A percentile compares a stretch with the other conserved stretches of the same genome.
phyloP scores from a whole-genome alignment of 306 rosid species.

The Acacia melanoxylon region DNA sequence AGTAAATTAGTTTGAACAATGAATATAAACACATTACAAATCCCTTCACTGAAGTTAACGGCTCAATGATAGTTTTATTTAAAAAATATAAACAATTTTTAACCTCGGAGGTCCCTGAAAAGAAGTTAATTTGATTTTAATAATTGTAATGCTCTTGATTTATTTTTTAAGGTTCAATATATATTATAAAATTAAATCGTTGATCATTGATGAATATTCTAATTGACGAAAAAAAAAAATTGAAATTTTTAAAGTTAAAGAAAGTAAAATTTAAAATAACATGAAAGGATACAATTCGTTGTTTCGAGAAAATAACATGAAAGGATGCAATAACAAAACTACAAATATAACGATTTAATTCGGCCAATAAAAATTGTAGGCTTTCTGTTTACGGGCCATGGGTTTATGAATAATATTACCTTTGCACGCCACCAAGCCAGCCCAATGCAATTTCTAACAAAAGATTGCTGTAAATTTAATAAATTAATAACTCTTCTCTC shows the following conservation, averaged over 20 bases:
- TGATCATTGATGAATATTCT: no score
- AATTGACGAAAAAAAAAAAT: no score
- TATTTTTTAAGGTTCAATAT: no score
- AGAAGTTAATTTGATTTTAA: no score
- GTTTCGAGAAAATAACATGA: background rate
- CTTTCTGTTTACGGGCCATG: background rate
- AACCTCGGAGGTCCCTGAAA: background rate
- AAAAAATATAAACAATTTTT: background rate
- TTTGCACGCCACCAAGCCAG: background rate
- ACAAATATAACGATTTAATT: background rate
- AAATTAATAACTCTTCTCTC: background rate
- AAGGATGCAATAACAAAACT: background rate
- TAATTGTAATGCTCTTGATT: background rate
- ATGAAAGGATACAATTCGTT: background rate
- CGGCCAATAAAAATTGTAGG: background rate
- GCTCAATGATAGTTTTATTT: no score
- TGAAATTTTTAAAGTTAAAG: background rate
- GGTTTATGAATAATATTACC: background rate
- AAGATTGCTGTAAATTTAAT: slow-evolving; percentile 10
- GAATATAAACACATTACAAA: no score
- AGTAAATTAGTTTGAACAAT: no score
- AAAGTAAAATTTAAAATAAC: no score
- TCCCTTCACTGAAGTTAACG: no score
- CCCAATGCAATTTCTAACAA: background rate
- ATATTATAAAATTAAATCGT: no score